Evolutionary conservation across 1,284 basidiomycete species (phyloP), one percentile per base, ranked within the genome.

Genomic region (Stygiomarasmius scandens): DNA sequence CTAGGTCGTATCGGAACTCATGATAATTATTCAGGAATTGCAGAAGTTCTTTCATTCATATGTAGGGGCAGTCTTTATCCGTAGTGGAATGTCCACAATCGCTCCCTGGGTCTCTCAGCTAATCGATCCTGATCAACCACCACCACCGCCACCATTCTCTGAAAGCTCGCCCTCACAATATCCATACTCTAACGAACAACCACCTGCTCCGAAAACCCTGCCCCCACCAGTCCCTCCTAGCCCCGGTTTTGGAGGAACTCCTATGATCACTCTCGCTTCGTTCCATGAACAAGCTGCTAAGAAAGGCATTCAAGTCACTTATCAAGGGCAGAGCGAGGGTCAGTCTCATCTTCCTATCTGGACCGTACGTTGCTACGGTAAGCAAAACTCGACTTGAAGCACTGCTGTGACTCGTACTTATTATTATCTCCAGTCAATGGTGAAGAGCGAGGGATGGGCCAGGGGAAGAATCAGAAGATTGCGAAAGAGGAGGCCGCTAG

Each of bases 401-500:
- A 27, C n/a, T n/a, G n/a, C n/a, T n/a, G n/a, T n/a, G n/a, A n/a
- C n/a, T n/a, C n/a, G n/a, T n/a, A n/a, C n/a, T n/a, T 41, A 27
- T 32, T 46, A 24, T 58, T 23, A 45, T 34, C 23, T 47, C n/a
- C 47, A 85, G 84, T 85, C 19, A 77, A 81, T 55, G 74, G 69
- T 2, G 61, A 69, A 20, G 73, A 77, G 54, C 72, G 60, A 56
- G 84, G 83, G 20, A 51, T 65, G 2, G 84, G 81, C 0, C 59
- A 47, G 3, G 83, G 78, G 12, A 79, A 77, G 58, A 84, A 73
- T 56, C 80, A 82, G 64, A 85, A 83, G 58, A 44, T 65, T 19
- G 84, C 83, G 10, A 85, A 83, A 58, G 83, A 85, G 67, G 77
- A 80, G 55, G 84, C 83, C 20, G 84, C 80, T 25, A 74, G 76